Evolutionary conservation across 768 basidiomycete species (phyloP).

Genomic region (Russula foetens): DNA sequence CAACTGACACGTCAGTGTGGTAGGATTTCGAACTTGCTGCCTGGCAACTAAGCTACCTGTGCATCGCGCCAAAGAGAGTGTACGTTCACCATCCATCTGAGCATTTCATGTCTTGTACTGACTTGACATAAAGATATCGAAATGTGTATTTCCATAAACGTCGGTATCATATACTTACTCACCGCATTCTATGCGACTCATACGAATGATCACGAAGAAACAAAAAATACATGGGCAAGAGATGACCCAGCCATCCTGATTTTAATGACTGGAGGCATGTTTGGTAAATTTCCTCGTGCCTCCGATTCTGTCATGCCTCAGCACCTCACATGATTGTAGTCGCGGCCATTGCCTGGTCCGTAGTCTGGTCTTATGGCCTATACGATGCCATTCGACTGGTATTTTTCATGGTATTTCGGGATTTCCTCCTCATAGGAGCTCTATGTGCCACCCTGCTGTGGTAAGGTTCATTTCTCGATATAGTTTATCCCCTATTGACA

Average conservation of each 20-base stretch:
- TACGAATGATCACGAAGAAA: constrained; percentile 57
- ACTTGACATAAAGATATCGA: constrained; percentile 52
- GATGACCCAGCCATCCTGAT: constrained; percentile 95
- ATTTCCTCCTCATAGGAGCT: constrained; percentile 78
- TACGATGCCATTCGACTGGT: constrained; percentile 54
- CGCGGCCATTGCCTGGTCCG: constrained; percentile 76
- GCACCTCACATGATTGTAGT: constrained; percentile 35
- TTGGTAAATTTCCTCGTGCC: constrained; percentile 38
- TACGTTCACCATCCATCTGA: constrained; percentile 33
- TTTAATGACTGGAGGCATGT: constrained; percentile 71
- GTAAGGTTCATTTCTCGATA: constrained; percentile 31
- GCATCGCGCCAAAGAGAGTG: constrained; percentile 89
- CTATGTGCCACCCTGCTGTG: constrained; percentile 69
- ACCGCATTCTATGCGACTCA: not conserved
- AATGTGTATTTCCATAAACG: constrained; percentile 99
- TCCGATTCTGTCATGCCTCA: not conserved
- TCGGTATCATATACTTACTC: constrained; percentile 31
- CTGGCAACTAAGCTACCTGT: constrained; percentile 93
- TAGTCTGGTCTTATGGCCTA: constrained; percentile 64
- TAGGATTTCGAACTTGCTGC: constrained; percentile 96
- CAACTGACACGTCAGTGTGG: not conserved
- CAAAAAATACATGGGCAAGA: constrained; percentile 96
- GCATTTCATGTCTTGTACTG: constrained; percentile 3
- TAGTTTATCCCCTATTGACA: constrained; percentile 14
- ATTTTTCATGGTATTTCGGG: constrained; percentile 77